These are phyloP conservation scores for Syzygium aqueum DNA, from an alignment of 345 rosid species.

Conservation along the genomic window DNA sequence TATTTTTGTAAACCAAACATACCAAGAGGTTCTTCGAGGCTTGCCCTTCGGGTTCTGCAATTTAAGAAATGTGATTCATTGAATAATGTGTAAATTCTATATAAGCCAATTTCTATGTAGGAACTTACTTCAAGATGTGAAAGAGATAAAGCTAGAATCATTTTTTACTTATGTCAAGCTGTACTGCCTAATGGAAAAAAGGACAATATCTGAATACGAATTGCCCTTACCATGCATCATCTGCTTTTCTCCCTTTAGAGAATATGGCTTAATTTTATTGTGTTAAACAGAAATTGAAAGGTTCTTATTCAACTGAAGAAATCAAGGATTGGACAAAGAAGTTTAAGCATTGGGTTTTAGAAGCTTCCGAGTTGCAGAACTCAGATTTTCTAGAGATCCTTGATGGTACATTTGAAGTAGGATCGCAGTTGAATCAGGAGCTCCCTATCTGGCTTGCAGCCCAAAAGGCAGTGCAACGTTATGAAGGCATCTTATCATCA, in stretches of 20 bases:
- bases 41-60: not conserved
- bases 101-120: not conserved
- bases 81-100: not conserved
- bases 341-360: slow-evolving; percentile 56
- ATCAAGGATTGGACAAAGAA: slow-evolving; percentile 38
- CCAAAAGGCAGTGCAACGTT: slow-evolving; percentile 84
- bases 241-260: not conserved
- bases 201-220: not conserved
- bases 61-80: not conserved
- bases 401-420: slow-evolving; percentile 25
- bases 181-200: not conserved
- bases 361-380: slow-evolving; percentile 41
- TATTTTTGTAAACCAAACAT: not conserved
- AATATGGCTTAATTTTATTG: not conserved
- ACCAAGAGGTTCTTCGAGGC: not conserved
- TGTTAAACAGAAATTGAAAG: slow-evolving; percentile 39
- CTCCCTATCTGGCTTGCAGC: slow-evolving; percentile 92
- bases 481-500: slow-evolving; percentile 74
- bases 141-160: not conserved
- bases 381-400: slow-evolving; percentile 35
- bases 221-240: not conserved
- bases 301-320: slow-evolving; percentile 41
- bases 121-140: not conserved
- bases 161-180: not conserved
- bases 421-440: slow-evolving; percentile 44